Base-by-base conservation (phyloP, 495 filamentous ascomycete species). In the Eremomyces bilateralis region DNA sequence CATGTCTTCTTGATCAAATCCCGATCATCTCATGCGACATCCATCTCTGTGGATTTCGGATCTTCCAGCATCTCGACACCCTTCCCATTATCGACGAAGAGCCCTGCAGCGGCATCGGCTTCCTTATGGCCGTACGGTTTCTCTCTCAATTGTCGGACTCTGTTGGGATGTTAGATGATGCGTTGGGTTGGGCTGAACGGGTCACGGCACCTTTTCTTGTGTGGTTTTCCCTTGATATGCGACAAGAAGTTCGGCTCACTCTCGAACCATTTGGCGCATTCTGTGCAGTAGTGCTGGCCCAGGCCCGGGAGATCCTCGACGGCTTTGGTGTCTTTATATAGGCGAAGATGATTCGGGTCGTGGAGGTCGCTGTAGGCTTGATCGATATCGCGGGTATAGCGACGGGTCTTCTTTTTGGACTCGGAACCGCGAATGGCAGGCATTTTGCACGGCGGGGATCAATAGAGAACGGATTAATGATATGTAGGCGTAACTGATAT, bases 261-360 rank as follows among this genome's bases (percentile, higher is more conserved):
- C 56, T 94, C 88, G 52, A 85, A 94, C 74, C 77, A 94, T 59
- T 91, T 94, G 25, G 83, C 72, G 48, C 85, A 97, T 57, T 91
- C 79, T n/a, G 76, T 61, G 52, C 85, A 97, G 51, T 92, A 93
- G 42, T 67, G 73, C 47, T 63, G 58, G 3, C 85, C 85, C 19
- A 93, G 59, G 0, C 71, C 84, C 4, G 85, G 88, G 12, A 88
- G 65, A 44, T 94, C 85, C 50, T 92, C 85, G 15, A 65, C 57
- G 18, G 78, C 74, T 45, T 92, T 85, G 30, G 72, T 62, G 20
- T 69, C 67, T 46, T 81, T 79, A 62, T 73, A 76, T 33, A 77
- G 67, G 25, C 64, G 56, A 17, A 97, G 69, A 50, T 92, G 83
- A 43, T 72, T 75, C 4, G 76, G 64, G 11, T 70, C 74, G 35